Percentiles rank a stretch among this genome's conserved stretches.
These are phyloP conservation scores for Phialemonium atrogriseum DNA, from an alignment of 2,329 filamentous ascomycete species.

Conservation along the genomic window DNA sequence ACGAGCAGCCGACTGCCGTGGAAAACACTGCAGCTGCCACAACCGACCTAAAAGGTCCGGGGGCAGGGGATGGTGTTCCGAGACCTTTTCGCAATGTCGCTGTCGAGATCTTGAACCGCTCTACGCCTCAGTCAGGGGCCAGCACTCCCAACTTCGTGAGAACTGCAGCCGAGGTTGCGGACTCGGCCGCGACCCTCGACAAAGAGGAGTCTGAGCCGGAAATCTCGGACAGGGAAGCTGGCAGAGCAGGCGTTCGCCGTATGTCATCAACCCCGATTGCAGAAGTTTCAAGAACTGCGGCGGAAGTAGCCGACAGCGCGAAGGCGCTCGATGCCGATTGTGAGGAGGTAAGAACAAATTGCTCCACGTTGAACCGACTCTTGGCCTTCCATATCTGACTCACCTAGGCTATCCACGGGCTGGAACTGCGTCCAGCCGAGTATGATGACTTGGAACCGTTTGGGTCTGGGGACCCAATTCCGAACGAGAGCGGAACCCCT, in stretches of 20 bases:
- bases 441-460: constrained; percentile 1
- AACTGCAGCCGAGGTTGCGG: constrained; percentile 24
- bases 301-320: constrained; percentile 35
- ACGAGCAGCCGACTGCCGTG: too few species aligned
- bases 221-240: constrained; percentile 22
- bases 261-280: constrained; percentile 29
- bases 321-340: constrained; percentile 26
- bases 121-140: constrained; percentile 14
- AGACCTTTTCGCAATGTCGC: too few species aligned
- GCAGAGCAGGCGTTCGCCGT: constrained; percentile 21
- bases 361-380: background rate
- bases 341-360: constrained; percentile 5
- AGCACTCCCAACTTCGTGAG: constrained; percentile 18
- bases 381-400: constrained; percentile 1
- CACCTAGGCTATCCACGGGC: background rate
- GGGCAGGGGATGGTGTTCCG: too few species aligned
- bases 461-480: background rate
- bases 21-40: too few species aligned
- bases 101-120: too few species aligned
- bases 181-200: constrained; percentile 23
- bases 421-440: constrained; percentile 1
- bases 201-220: constrained; percentile 21
- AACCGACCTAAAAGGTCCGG: too few species aligned
- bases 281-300: constrained; percentile 32
- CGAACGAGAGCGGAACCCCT: constrained; percentile 23